Percentiles rank a stretch among this genome's conserved stretches.
phyloP scores from a whole-genome alignment of 352 stramenopile genomes.

The Globisporangium nunn region DNA sequence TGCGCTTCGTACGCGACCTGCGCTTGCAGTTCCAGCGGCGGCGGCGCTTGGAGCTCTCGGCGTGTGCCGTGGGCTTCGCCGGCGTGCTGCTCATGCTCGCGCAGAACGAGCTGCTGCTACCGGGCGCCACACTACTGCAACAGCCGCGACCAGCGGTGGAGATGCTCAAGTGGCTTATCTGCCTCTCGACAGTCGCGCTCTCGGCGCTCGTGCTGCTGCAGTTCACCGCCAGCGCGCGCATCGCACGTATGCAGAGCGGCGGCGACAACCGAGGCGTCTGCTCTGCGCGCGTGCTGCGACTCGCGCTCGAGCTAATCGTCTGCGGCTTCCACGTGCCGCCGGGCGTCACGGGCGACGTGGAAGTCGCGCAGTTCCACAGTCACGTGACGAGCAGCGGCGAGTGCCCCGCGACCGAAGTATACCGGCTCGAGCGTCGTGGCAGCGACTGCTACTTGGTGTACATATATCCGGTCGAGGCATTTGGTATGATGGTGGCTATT shows the following conservation, averaged over 20 bases:
- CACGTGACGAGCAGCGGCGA: slow-evolving; percentile 5
- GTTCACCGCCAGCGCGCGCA: slow-evolving; percentile 34
- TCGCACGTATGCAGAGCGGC: slow-evolving; percentile 47
- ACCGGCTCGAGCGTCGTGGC: slow-evolving; percentile 18
- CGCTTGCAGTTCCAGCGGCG: slow-evolving; percentile 37
- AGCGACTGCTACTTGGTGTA: slow-evolving; percentile 56
- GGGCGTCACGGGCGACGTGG: slow-evolving; percentile 27
- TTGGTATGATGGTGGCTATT: slow-evolving; percentile 22
- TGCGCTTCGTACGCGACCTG: slow-evolving; percentile 17
- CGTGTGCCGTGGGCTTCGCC: slow-evolving; percentile 32
- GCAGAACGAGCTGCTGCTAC: slow-evolving; percentile 55
- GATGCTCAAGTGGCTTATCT: slow-evolving; percentile 30
- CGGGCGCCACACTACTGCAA: slow-evolving; percentile 1
- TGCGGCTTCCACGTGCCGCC: slow-evolving; percentile 65
- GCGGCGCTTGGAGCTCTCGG: slow-evolving; percentile 40
- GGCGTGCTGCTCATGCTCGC: slow-evolving; percentile 60
- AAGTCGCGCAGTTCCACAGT: slow-evolving; percentile 43
- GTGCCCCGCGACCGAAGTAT: slow-evolving; percentile 21
- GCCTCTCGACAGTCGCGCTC: slow-evolving; percentile 33
- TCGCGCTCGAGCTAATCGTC: slow-evolving; percentile 48
- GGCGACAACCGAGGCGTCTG: slow-evolving; percentile 15
- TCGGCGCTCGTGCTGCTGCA: slow-evolving; percentile 38
- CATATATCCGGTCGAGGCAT: slow-evolving; percentile 46
- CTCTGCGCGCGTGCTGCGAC: slow-evolving; percentile 15
- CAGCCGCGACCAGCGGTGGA: slow-evolving; percentile 7